Base-by-base conservation (phyloP, 2,329 filamentous ascomycete genomes). In the Orbilia javanica region DNA sequence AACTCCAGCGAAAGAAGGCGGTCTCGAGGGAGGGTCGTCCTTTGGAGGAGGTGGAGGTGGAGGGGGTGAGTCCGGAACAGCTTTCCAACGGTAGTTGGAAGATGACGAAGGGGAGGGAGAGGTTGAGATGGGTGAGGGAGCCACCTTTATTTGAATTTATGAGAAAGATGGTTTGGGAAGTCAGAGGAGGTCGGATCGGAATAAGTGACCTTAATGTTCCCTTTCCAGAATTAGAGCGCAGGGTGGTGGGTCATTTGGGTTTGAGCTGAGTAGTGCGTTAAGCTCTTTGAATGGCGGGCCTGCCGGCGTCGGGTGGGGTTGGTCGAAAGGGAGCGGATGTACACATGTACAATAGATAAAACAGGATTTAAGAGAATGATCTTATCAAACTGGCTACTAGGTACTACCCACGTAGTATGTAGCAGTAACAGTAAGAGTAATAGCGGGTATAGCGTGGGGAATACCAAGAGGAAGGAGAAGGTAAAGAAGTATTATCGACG, bases 121-220 rank as follows among this genome's bases (percentile, higher is more conserved):
- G 62, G 74, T 78, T 64, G 74, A 72, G 29, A 72, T 72, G 53
- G 74, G 74, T 78, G 67, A 78, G 67, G 74, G 74, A 78, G 74
- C 74, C 74, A 78, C 67, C 74, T 78, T 78, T 76, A 52, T 68
- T 60, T 60, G 52, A 53, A 44, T 74, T 57, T 55, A 42, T 55
- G 57, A 48, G 15, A 13, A 34, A 8, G 20, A 67, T 52, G 39
- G 34, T 53, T 57, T 60, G 31, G 50, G 66, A 48, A 70, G 50
- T 48, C 31, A 62, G 57, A 62, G 18, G 66, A 63, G 31, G 25
- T 27, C 39, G 18, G 53, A 63, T 64, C 53, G 55, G 55, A 55
- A 42, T 52, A 25, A 63, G 20, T 46, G 36, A 65, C 69, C 57
- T 63, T 67, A 2, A n/a, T 31, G 34, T 42, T 42, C 34, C 55